phyloP scores from a whole-genome alignment of 1,139 yeast species.

The Scheffersomyces titani region DNA sequence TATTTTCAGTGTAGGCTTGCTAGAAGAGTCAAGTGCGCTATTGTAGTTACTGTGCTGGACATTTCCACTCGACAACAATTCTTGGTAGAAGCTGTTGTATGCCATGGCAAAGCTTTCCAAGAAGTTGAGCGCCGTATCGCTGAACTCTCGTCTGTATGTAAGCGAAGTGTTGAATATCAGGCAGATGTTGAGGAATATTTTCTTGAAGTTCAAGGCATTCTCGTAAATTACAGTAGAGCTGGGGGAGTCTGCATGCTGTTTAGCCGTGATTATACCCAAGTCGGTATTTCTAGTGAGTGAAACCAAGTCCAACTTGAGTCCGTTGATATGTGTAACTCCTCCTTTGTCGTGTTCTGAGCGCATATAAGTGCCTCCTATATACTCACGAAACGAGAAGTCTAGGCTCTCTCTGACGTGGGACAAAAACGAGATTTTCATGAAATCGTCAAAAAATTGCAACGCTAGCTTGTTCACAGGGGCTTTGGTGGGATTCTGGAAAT shows the following conservation, averaged over 20 bases:
- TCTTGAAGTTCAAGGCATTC: conserved; percentile 56
- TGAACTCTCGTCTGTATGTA: conserved; percentile 54
- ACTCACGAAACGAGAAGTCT: conserved; percentile 31
- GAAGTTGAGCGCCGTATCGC: conserved; percentile 42
- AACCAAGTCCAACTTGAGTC: conserved; percentile 22
- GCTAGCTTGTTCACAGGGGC: conserved; percentile 20
- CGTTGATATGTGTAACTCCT: conserved; percentile 8
- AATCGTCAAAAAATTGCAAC: conserved; percentile 58
- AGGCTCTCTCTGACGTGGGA: conserved; percentile 65
- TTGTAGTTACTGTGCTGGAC: conserved; percentile 5
- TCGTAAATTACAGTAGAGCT: conserved; percentile 32
- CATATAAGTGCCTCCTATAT: conserved; percentile 22
- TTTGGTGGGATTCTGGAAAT: conserved; percentile 12
- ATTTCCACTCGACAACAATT: conserved; percentile 24
- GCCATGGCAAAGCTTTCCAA: conserved; percentile 32
- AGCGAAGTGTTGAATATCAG: conserved; percentile 62
- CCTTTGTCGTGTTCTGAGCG: conserved; percentile 8
- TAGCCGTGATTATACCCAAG: not conserved
- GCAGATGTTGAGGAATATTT: conserved; percentile 52
- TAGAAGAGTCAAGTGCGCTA: conserved; percentile 20
- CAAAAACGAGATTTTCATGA: conserved; percentile 64
- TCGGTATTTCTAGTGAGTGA: conserved; percentile 9
- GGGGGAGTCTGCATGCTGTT: not conserved
- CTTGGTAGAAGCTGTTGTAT: conserved; percentile 32
- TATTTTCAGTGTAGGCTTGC: conserved; percentile 31